Evolutionary conservation across 164 flowering plant species (phyloP), one percentile per base, ranked within the genome.

Genomic region (Chimonanthus praecox): DNA sequence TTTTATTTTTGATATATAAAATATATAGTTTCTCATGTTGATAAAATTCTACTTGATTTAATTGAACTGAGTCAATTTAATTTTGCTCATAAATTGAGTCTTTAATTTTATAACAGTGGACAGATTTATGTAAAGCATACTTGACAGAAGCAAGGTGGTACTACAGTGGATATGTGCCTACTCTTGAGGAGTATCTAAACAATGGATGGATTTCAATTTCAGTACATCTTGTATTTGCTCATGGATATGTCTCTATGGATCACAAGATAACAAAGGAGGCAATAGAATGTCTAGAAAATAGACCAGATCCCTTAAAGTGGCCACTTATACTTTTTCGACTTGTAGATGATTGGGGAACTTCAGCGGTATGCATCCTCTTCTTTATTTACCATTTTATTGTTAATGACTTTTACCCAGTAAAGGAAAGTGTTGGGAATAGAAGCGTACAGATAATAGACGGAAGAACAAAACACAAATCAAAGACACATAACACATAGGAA

Each of bases 141-240:
- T 7, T 62, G 7, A 20, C n/a, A 20, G 65, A 62, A 20, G 65
- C 20, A 1, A 62, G n/a, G n/a, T 62, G 65, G 65, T 20, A 62
- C n/a, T 15, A 5, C 20, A 16, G n/a, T 16, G 65, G 65, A 62
- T 62, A 62, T n/a, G n/a, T 6, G 20, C 43, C 65, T 13, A 62
- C 65, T 6, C 33, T 62, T n/a, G 65, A 62, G 0, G 65, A 62
- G 33, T 62, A 62, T 18, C 33, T 62, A 7, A n/a, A 62, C n/a
- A 62, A 62, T 62, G 65, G 20, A 62, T 62, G 65, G 65, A 20
- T 20, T 62, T 62, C 65, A 62, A 62, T 85, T 3, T 65, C 80
- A 15, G 65, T 5, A n/a, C 15, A n/a, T 62, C 18, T 62, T 20
- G 2, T 62, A 6, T 20, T 62, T 6, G 33, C 18, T 7, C 65